Percentiles rank a stretch among this genome's conserved stretches.
Evolutionary conservation across 129 eudicot species (phyloP).

Genomic region (carrot (Daucus carota)): DH1_v3.0 NC_030385.2:18232501-18233000

Average conservation of each 20-base stretch:
- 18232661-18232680: not conserved
- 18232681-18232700: not conserved
- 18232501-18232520: not conserved
- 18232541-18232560: not conserved
- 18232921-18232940: constrained; percentile 92
- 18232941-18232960: constrained; percentile 99
- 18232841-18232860: constrained; percentile 4
- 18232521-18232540: not conserved
- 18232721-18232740: not conserved
- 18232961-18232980: constrained; percentile 22
- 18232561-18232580: not conserved
- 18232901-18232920: constrained; percentile 84
- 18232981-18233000: too few relatives aligned
- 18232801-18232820: not conserved
- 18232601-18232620: not conserved
- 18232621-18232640: not conserved
- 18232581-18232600: not conserved
- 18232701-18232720: not conserved
- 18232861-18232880: constrained; percentile 26
- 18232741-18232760: not conserved
- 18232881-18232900: constrained; percentile 87
- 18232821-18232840: not conserved
- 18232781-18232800: not conserved
- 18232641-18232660: not conserved
- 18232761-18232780: not conserved